A percentile compares a stretch with the other conserved stretches of the same genome.
Evolutionary conservation across 305 asterid genomes (phyloP).

Genomic region (Fraxinus platypoda): DNA sequence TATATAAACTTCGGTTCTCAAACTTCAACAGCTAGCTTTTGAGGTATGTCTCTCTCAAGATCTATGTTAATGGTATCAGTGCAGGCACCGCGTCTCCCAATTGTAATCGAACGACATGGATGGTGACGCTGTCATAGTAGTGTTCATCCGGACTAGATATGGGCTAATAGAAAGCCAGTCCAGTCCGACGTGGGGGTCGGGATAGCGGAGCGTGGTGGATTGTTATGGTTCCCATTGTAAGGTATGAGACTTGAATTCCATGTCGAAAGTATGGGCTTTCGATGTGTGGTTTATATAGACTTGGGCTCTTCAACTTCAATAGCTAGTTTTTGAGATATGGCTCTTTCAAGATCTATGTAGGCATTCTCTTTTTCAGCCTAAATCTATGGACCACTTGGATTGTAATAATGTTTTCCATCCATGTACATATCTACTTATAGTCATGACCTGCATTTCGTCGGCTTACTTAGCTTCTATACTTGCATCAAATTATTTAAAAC

Average conservation of each 20-base stretch:
- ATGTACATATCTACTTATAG: not conserved
- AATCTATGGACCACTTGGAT: not conserved
- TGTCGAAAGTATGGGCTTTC: not conserved
- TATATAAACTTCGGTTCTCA: not conserved
- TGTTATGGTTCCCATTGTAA: no score
- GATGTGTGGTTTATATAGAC: not conserved
- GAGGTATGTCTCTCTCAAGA: not conserved
- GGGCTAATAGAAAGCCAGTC: not conserved
- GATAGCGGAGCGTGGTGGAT: not conserved
- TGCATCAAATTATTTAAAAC: not conserved
- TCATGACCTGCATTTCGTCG: not conserved
- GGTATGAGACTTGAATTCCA: not conserved
- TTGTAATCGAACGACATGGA: not conserved
- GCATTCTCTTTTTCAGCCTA: not conserved
- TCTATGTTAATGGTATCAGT: not conserved
- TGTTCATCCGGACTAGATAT: not conserved
- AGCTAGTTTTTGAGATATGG: not conserved
- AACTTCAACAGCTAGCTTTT: not conserved
- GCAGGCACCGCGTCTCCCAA: not conserved
- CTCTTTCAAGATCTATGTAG: not conserved
- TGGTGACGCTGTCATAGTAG: not conserved
- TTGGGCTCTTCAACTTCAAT: not conserved
- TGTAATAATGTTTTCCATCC: not conserved
- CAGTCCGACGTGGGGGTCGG: not conserved
- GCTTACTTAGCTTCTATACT: not conserved